Evolutionary conservation across 768 basidiomycete species (phyloP), one percentile per base, ranked within the genome.

Genomic region (Agaricus sinodeliciosus): DNA sequence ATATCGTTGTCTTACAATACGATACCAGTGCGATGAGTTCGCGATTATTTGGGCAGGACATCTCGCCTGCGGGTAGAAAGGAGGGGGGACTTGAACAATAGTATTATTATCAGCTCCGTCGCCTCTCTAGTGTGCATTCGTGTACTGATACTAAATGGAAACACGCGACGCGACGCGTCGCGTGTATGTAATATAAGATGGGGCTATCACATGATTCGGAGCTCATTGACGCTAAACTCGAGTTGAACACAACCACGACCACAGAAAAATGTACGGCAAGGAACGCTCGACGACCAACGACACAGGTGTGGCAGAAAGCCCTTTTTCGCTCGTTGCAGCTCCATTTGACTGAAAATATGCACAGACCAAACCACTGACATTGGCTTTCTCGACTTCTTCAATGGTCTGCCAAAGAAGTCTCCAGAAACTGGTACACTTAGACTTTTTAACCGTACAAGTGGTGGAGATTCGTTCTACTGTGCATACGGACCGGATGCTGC

Each of bases 401-500:
- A 65, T 8, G 77, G 72, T 40, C 72, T 91, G 4, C 80, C 80
- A 0, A 63, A 71, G 44, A 89, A 86, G 58, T 82, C 85, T 0
- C 85, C 87, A 4, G 83, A 84, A 50, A 78, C 78, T 7, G 95
- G 94, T 18, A 87, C 87, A 6, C 73, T 98, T 46, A 82, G 96
- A 11, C 81, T 99, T 13, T 97, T 98, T 65, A 82, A 85, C 61
- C 84, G 93, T 22, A 67, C 71, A 28, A n/a, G 18, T 26, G 64
- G 63, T 2, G 63, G 67, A 39, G 78, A 76, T 60, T 83, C 88
- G 13, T 97, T 79, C 68, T 97, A 91, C 71, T 82, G 85, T n/a
- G 85, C 84, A 0, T 92, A 97, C 62, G 94, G 93, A 0, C 70
- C 80, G 4, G 94, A 97, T 66, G 95, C 95, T 0, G 71, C 81